Conservation (phyloP, 2,329 filamentous ascomycete genomes). For the Colletotrichum noveboracense region DNA sequence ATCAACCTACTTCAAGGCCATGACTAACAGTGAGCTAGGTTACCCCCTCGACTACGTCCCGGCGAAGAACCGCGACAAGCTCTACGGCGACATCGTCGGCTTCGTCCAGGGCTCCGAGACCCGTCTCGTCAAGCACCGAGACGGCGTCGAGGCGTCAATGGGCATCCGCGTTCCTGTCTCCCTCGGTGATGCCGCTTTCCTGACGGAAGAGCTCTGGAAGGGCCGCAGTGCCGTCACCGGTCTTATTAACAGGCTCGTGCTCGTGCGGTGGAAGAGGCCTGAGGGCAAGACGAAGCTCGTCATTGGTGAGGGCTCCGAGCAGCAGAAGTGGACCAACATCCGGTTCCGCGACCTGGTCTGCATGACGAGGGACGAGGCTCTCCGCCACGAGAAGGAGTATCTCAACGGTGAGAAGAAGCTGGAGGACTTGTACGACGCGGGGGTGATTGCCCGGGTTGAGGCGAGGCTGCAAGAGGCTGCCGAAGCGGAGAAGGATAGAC, state of each 20-base stretch:
- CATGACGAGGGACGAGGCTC: constrained; percentile 92
- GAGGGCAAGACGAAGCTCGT: constrained; percentile 58
- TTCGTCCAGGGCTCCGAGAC: constrained; percentile 75
- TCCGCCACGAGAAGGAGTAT: constrained; percentile 79
- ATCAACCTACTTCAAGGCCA: not conserved
- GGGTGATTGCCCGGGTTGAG: constrained; percentile 71
- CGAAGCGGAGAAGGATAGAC: constrained; percentile 59
- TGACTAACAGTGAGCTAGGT: constrained; percentile 45
- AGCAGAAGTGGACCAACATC: constrained; percentile 79
- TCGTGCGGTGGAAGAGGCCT: constrained; percentile 83
- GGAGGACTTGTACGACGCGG: constrained; percentile 76
- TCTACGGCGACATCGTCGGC: constrained; percentile 85
- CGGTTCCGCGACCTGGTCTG: constrained; percentile 77
- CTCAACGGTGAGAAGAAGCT: constrained; percentile 70
- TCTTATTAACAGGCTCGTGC: constrained; percentile 75
- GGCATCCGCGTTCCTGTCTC: constrained; percentile 84
- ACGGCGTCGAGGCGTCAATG: constrained; percentile 41
- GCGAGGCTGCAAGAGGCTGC: constrained; percentile 71
- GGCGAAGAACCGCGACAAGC: constrained; percentile 84
- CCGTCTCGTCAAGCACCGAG: constrained; percentile 63
- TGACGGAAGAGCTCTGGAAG: constrained; percentile 87
- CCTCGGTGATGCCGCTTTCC: constrained; percentile 81
- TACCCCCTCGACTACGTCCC: constrained; percentile 88
- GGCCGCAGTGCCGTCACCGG: constrained; percentile 85
- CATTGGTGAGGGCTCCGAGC: constrained; percentile 69